Percentiles rank a stretch among this genome's conserved stretches.
Evolutionary conservation across 202 grass and related monocot genomes (phyloP).

Genomic region (Elaeis oleifera): DNA sequence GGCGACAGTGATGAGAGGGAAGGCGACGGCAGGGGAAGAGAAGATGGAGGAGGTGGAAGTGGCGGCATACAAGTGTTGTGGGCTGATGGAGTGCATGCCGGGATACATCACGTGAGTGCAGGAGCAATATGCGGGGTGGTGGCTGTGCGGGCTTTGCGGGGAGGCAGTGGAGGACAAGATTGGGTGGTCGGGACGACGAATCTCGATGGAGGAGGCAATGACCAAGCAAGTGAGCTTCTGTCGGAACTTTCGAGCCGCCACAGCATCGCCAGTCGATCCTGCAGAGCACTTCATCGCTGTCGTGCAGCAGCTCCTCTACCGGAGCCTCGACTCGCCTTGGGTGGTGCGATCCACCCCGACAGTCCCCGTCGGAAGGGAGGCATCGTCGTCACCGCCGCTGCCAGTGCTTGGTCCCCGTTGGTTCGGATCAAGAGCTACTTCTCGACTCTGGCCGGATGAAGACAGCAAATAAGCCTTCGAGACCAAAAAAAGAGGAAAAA

Average conservation of each 20-base stretch:
- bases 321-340: slow-evolving; percentile 42
- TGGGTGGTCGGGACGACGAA: slow-evolving; percentile 32
- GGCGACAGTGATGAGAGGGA: slow-evolving; percentile 1
- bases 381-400: neutral
- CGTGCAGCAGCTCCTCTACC: slow-evolving; percentile 55
- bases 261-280: slow-evolving; percentile 27
- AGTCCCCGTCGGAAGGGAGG: slow-evolving; percentile 32
- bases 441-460: neutral
- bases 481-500: too few species aligned
- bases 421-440: neutral
- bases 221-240: slow-evolving; percentile 50
- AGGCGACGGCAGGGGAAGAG: neutral
- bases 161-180: slow-evolving; percentile 79
- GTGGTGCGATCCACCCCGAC: slow-evolving; percentile 45
- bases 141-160: slow-evolving; percentile 85
- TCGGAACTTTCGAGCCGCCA: slow-evolving; percentile 23
- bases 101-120: slow-evolving; percentile 55
- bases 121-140: slow-evolving; percentile 42
- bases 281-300: slow-evolving; percentile 53
- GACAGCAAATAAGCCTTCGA: too few species aligned
- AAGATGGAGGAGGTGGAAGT: slow-evolving; percentile 28
- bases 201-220: slow-evolving; percentile 63
- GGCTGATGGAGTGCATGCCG: slow-evolving; percentile 77
- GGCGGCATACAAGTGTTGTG: slow-evolving; percentile 81
- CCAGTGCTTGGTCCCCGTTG: neutral